Percentiles rank a stretch among this genome's conserved stretches.
These are phyloP conservation scores for Saitozyma podzolica DNA, from an alignment of 768 basidiomycete genomes.

Conservation along the genomic window DNA sequence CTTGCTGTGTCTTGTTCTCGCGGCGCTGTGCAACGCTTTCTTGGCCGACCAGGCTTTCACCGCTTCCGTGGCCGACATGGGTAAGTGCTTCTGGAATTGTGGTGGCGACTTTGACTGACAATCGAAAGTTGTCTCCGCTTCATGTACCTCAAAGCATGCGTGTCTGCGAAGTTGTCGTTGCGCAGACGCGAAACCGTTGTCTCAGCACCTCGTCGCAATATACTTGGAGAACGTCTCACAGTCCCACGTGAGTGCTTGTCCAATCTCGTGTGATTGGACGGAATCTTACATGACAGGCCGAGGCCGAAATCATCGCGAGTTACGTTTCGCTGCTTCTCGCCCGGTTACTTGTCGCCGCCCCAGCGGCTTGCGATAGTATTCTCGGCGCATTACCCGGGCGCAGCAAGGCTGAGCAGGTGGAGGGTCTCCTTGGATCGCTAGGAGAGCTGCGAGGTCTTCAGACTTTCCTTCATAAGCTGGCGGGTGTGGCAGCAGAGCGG, in stretches of 20 bases:
- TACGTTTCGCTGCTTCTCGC: background rate
- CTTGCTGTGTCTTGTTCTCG: constrained; percentile 2
- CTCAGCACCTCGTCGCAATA: background rate
- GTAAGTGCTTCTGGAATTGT: background rate
- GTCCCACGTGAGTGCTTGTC: background rate
- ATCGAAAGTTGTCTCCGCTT: background rate
- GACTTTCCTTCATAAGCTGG: constrained; percentile 6
- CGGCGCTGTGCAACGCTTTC: background rate
- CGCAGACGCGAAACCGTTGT: background rate
- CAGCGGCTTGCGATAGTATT: background rate
- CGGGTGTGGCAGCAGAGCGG: background rate
- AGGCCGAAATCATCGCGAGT: background rate
- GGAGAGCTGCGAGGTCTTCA: constrained; percentile 17
- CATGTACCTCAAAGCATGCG: background rate
- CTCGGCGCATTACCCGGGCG: background rate
- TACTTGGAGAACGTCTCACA: background rate
- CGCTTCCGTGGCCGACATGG: background rate
- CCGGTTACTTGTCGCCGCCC: background rate
- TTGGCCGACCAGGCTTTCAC: background rate
- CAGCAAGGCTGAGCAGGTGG: constrained; percentile 2
- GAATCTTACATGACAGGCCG: background rate
- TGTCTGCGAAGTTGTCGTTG: background rate
- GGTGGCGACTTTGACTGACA: background rate
- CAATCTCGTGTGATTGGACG: background rate
- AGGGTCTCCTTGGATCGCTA: constrained; percentile 15